Base-by-base conservation (phyloP, 2,329 filamentous ascomycete species). In the Furcasterigmium furcatum region DNA sequence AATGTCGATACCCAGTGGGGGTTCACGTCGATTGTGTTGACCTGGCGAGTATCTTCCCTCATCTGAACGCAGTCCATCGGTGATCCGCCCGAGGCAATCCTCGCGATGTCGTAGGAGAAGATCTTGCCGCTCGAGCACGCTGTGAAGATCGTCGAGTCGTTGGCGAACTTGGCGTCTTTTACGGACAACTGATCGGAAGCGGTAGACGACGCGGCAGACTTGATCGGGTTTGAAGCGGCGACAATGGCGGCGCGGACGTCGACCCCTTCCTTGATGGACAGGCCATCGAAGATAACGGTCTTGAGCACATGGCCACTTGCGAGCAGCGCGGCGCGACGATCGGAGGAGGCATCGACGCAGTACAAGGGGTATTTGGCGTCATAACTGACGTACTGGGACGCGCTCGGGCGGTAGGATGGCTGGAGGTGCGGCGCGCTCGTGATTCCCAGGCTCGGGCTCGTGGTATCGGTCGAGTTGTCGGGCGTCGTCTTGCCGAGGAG, bases 121-220 rank as follows among this genome's bases (percentile, higher is more conserved):
- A 85, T 82, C 60, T 80, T 80, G 55, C 82, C 82, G 49, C 77
- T 81, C 41, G 77, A 76, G 56, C 80, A 83, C 3, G 82, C 82
- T 0, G 82, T 85, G 52, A 83, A 80, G 44, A 85, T 73, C 30
- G 72, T 75, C 13, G 73, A 71, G 50, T 74, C 71, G 46, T 66
- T 70, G 24, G 76, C 70, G 73, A 81, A 81, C 58, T 79, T 81
- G 41, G 82, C 79, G 49, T 83, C 79, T 53, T 77, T 76, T 51
- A 85, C 83, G 29, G 80, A 82, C 41, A 85, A 68, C 59, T 84
- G 80, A 49, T 85, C 81, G 40, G 70, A 49, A 12, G 47, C 48
- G 27, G 54, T 41, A 20, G 55, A 55, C 3, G 44, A 47, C 16
- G 66, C 63, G 9, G 58, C 60, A 18, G 66, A 64, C 41, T 64